These are phyloP conservation scores for Neurospora tetrasperma DNA, from an alignment of 495 filamentous ascomycete genomes.

Conservation along the genomic window DNA sequence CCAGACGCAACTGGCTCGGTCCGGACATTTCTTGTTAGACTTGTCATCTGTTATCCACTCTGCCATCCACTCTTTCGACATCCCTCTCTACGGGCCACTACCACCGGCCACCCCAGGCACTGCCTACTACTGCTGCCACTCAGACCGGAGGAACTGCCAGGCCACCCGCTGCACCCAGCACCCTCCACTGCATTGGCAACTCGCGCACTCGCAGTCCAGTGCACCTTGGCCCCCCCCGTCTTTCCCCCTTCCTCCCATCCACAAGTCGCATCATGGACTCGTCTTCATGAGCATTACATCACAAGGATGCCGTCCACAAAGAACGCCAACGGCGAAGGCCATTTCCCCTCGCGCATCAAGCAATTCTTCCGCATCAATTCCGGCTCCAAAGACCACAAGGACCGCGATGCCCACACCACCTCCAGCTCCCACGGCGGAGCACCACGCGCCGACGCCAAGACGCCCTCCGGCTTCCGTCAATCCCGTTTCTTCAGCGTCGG, in stretches of 20 bases:
- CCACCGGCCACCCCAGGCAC: conserved; percentile 1
- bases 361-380: conserved; percentile 95
- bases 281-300: conserved; percentile 19
- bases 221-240: conserved; percentile 1
- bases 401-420: conserved; percentile 28
- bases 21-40: neutral
- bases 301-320: conserved; percentile 29
- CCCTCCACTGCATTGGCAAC: neutral
- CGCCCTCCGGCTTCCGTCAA: conserved; percentile 53
- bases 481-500: conserved; percentile 74
- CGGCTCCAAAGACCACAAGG: conserved; percentile 31
- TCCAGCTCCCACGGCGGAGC: conserved; percentile 9
- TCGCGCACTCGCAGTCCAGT: conserved; percentile 2
- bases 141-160: neutral
- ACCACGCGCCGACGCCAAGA: conserved; percentile 43
- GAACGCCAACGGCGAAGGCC: conserved; percentile 38
- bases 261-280: conserved; percentile 20
- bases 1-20: neutral
- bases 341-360: conserved; percentile 82
- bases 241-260: conserved; percentile 4
- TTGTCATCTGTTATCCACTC: conserved; percentile 1
- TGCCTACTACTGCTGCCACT: neutral
- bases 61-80: conserved; percentile 3
- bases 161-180: neutral
- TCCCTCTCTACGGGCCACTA: neutral